Base-by-base conservation (phyloP, 805 yeast genomes). In the Myxozyma vanderwaltii region DNA sequence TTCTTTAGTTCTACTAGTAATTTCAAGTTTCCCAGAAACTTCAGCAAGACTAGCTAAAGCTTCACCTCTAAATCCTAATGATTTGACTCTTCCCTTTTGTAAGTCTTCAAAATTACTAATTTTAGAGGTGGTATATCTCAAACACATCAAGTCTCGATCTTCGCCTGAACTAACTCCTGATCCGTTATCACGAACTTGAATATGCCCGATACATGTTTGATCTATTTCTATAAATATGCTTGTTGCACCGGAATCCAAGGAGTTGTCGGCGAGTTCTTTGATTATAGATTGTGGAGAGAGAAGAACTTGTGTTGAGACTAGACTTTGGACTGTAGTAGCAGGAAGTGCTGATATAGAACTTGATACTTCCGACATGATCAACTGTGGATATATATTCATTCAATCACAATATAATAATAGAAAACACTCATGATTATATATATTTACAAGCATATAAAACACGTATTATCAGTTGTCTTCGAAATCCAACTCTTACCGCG, bases 11-110 rank as follows among this genome's bases (percentile, higher is more conserved):
- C 86, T 87, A 0, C 95, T 85, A 1, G 83, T 77, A 15, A 89
- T 88, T 1, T 88, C 79, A 1, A 89, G 17, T 21, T 47, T 74
- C 56, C 88, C 82, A 0, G 94, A 79, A n/a, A 89, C 84, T 67
- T 88, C 92, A 0, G 94, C 88, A 3, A 89, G 86, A 71, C 89
- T 83, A 2, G 96, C 94, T 44, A 89, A 74, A 0, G 96, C 96
- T 71, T 89, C 96, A 17, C 96, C 96, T 63, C 96, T 77, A 70
- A 89, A 89, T 1, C 96, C 96, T 70, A 87, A 87, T 0, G 96
- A 87, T 33, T 77, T 75, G 33, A 89, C 81, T 15, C 47, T 24
- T 10, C 54, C 38, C 10, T 77, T 71, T 54, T 75, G 75, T 59
- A 89, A 76, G 70, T 89, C 96, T 55, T 86, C 90, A 69, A 86